A percentile compares a stretch with the other conserved stretches of the same genome.
Evolutionary conservation across 23 red algal genomes (phyloP).

Genomic region (Chondrus crispus): DNA sequence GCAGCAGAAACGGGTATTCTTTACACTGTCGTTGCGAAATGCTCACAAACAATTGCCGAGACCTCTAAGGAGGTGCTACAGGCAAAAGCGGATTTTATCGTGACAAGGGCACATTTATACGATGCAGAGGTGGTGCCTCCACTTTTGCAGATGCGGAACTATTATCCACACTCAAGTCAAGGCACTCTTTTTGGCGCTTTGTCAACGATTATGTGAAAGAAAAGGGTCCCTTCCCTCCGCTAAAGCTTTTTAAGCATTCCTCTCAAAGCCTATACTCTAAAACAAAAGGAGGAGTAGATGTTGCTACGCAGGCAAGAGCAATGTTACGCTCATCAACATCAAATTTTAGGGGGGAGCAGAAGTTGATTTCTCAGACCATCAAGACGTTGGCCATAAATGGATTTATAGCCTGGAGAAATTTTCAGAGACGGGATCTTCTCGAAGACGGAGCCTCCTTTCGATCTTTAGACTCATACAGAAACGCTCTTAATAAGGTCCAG

Average conservation of each 20-base stretch:
- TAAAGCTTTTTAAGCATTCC: constrained; percentile 1
- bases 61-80: not conserved
- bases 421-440: not conserved
- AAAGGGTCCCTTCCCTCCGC: not conserved
- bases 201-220: constrained; percentile 2
- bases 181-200: not conserved
- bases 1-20: not conserved
- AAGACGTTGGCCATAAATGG: not conserved
- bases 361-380: not conserved
- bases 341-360: not conserved
- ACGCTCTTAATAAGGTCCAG: not conserved
- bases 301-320: not conserved
- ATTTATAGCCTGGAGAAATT: not conserved
- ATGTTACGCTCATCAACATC: not conserved
- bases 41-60: too few relatives aligned
- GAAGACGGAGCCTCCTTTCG: not conserved
- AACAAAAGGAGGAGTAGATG: not conserved
- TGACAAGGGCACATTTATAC: constrained; percentile 1
- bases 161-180: not conserved
- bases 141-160: not conserved
- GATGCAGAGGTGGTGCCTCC: not conserved
- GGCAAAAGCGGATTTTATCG: not conserved
- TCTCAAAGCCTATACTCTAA: not conserved
- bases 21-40: too few relatives aligned
- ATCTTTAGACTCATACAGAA: not conserved